Base-by-base conservation (phyloP, 2,329 filamentous ascomycete genomes). In the Cercospora nicotianae region DNA sequence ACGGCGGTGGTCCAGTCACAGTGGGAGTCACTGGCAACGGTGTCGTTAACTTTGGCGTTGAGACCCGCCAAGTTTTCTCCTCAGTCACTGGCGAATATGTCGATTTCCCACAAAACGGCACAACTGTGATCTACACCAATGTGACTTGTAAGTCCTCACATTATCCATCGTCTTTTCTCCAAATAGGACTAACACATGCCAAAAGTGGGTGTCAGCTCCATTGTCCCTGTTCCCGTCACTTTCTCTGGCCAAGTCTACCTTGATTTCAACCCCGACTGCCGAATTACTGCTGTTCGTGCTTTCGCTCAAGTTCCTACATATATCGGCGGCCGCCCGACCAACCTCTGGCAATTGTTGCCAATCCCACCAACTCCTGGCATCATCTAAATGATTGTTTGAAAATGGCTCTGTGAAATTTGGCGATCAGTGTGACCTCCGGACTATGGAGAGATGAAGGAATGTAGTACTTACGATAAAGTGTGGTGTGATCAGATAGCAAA, bases 121-220 rank as follows among this genome's bases (percentile, higher is more conserved):
- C 68, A 0, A 70, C 70, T 8, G 63, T 72, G 13, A 72, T 72
- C 31, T 45, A 68, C 51, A 72, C 67, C n/a, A 66, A 69, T n/a
- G 67, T 67, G 2, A 69, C 67, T 16, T 36, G 58, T 42, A 60
- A 60, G 58, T 28, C 2, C 18, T 10, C 13, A 5, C n/a, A n/a
- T n/a, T n/a, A n/a, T n/a, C n/a, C n/a, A n/a, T n/a, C n/a, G n/a
- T n/a, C n/a, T 36, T 36, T 13, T 36, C 13, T 36, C 12, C 1
- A 36, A 30, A 13, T 3, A 12, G 5, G 10, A 12, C 28, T 59
- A 18, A 33, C 20, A 9, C 8, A 5, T 59, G n/a, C 45, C 7
- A 62, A 67, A 36, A 39, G 39, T 42, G 33, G 31, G 33, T 28
- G 67, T 66, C 5, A 57, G 13, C 10, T 53, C 57, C 31, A n/a